A percentile compares a stretch with the other conserved stretches of the same genome.
Evolutionary conservation across 192 early-diverging fungal species (phyloP).

Genomic region (Thoreauomyces humboldtii): DNA sequence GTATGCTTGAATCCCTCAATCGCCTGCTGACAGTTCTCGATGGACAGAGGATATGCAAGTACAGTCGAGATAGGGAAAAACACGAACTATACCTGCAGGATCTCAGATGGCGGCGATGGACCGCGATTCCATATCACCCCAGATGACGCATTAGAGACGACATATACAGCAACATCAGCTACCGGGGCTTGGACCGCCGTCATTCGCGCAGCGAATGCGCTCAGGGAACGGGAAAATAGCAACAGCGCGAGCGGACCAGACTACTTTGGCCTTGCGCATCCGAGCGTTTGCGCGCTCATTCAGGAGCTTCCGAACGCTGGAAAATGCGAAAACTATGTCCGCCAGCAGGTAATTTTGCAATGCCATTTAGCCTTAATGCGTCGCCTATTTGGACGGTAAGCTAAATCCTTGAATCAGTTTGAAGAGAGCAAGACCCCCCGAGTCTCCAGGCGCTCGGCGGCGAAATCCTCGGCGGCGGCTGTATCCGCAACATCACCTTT

Average conservation of each 20-base stretch:
- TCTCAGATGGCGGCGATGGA: slow-evolving; percentile 73
- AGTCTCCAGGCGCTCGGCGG: no score
- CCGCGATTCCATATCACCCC: slow-evolving; percentile 81
- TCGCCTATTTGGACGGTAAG: no score
- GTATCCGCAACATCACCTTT: no score
- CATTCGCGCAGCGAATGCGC: slow-evolving; percentile 74
- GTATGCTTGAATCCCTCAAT: no score
- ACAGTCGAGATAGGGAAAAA: slow-evolving; percentile 60
- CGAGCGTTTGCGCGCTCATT: slow-evolving; percentile 80
- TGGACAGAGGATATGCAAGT: slow-evolving; percentile 66
- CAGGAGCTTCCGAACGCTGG: slow-evolving; percentile 80
- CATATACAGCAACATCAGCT: slow-evolving; percentile 72
- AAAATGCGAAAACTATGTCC: slow-evolving; percentile 66
- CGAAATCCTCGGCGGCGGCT: no score
- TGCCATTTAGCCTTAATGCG: no score
- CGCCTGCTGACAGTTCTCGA: no score
- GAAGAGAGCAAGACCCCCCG: no score
- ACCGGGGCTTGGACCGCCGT: slow-evolving; percentile 90
- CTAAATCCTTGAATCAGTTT: no score
- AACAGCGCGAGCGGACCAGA: slow-evolving; percentile 87
- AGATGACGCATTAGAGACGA: slow-evolving; percentile 71
- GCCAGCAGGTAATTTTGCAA: slow-evolving; percentile 45
- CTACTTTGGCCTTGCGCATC: slow-evolving; percentile 86
- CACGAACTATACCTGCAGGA: slow-evolving; percentile 64
- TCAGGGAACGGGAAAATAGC: slow-evolving; percentile 74